These are phyloP conservation scores for Suhomyces wounanorum DNA, from an alignment of 1,139 yeast species.

Conservation along the genomic window DNA sequence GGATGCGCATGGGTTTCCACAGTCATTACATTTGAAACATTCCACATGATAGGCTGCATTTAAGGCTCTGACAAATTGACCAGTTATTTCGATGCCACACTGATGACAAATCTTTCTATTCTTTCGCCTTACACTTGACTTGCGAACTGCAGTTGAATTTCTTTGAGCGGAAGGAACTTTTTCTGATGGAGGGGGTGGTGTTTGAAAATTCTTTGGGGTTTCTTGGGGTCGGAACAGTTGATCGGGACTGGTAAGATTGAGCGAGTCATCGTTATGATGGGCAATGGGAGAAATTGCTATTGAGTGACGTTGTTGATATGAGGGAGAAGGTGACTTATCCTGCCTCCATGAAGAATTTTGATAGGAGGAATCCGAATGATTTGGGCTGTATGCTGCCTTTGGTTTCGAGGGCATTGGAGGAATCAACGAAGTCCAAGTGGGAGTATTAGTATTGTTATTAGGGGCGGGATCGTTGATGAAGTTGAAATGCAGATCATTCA, in stretches of 20 bases:
- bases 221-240: constrained; percentile 1
- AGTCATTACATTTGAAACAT: constrained; percentile 84
- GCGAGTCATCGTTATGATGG: constrained; percentile 6
- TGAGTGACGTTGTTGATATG: constrained; percentile 19
- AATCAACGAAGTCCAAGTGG: constrained; percentile 30
- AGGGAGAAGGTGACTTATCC: constrained; percentile 3
- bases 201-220: constrained; percentile 1
- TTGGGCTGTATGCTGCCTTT: constrained; percentile 13
- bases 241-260: not conserved
- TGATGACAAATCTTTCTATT: constrained; percentile 53
- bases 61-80: constrained; percentile 85
- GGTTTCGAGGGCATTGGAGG: constrained; percentile 30
- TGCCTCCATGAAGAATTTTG: constrained; percentile 1
- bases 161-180: constrained; percentile 13
- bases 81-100: constrained; percentile 69
- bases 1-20: constrained; percentile 72
- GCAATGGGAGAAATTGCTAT: constrained; percentile 22
- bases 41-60: constrained; percentile 79
- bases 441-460: not conserved
- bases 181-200: constrained; percentile 11
- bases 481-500: constrained; percentile 10
- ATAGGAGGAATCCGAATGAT: not conserved
- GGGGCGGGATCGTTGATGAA: constrained; percentile 6
- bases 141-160: constrained; percentile 5
- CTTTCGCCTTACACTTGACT: constrained; percentile 24